phyloP scores from a whole-genome alignment of 805 yeast genomes.

The Metschnikowia continentalis region DNA sequence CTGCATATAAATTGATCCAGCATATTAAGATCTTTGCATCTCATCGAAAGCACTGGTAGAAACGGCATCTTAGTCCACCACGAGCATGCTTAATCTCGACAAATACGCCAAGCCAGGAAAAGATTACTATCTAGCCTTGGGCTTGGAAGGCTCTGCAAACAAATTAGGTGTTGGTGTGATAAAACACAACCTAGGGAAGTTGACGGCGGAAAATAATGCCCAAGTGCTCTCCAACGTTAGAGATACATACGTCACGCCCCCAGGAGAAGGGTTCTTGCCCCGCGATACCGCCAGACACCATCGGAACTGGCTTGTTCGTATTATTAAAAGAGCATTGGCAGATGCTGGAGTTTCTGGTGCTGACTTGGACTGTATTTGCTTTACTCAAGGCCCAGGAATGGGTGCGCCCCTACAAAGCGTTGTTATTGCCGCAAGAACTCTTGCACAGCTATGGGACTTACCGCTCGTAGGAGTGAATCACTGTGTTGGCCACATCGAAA shows the following conservation, averaged over 20 bases:
- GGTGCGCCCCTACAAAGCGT: slow-evolving; percentile 97
- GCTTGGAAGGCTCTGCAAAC: slow-evolving; percentile 96
- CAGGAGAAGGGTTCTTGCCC: slow-evolving; percentile 97
- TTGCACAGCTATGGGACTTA: slow-evolving; percentile 70
- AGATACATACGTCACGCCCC: slow-evolving; percentile 94
- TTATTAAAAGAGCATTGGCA: slow-evolving; percentile 60
- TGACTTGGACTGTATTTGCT: slow-evolving; percentile 77
- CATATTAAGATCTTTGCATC: neutral
- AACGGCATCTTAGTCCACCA: neutral
- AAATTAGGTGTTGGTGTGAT: slow-evolving; percentile 93
- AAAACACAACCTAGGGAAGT: slow-evolving; percentile 62
- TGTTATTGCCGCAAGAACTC: slow-evolving; percentile 85
- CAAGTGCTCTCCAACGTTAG: slow-evolving; percentile 82
- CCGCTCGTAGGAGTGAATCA: slow-evolving; percentile 96
- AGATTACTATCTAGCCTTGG: slow-evolving; percentile 67
- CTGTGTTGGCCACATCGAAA: slow-evolving; percentile 96
- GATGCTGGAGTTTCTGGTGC: slow-evolving; percentile 51
- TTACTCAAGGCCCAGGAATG: slow-evolving; percentile 99
- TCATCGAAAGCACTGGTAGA: neutral
- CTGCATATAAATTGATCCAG: neutral
- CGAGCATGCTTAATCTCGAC: slow-evolving; percentile 40
- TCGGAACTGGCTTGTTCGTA: slow-evolving; percentile 85
- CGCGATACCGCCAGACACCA: slow-evolving; percentile 97
- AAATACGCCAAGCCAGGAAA: slow-evolving; percentile 37
- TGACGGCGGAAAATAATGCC: slow-evolving; percentile 57